Base-by-base conservation (phyloP, 2,329 filamentous ascomycete genomes). In the Pseudocercospora pini-densiflorae region DNA sequence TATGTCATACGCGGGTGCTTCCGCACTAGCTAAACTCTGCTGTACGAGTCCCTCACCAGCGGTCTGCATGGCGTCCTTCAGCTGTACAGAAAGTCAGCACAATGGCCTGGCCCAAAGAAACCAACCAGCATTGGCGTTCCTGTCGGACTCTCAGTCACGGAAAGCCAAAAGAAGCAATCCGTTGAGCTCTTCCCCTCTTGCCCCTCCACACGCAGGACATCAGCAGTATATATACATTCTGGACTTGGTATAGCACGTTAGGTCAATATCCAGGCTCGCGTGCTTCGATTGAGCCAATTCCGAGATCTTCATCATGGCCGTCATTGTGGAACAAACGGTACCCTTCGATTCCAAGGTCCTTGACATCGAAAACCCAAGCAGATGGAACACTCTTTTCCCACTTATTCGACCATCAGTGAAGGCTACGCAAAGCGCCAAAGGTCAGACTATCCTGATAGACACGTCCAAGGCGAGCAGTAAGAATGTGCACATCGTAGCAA, bases 251-350 rank as follows among this genome's bases (percentile, higher is more conserved):
- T 63, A 40, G 57, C 24, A 23, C 33, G 47, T 40, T 36, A 47
- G 51, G 47, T 10, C 43, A 27, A 54, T 29, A 33, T 62, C 29
- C 27, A 21, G 47, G 31, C 60, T 45, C 49, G 51, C 33, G 19
- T 43, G 60, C 60, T 45, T 55, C 21, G 27, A 9, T 55, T 21
- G 27, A 21, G 23, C 51, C 60, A 55, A 24, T 19, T 62, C 21
- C 45, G 21, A 23, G 9, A 2, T 1, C 14, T 24, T 31, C 29
- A 58, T 43, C n/a, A 79, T 79, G 77, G 71, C 76, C 33, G 71
- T 79, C n/a, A 73, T 77, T 19, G 77, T 78, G 43, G 73, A 77
- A 43, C 77, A 77, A 64, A 79, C 77, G 2, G 72, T 78, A 16
- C 77, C 77, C 2, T 78, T 77, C 65, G 62, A 69, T 8, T 53